phyloP scores from a whole-genome alignment of 441 rosid genomes.

The Bocquillonia castaneifolia region DNA sequence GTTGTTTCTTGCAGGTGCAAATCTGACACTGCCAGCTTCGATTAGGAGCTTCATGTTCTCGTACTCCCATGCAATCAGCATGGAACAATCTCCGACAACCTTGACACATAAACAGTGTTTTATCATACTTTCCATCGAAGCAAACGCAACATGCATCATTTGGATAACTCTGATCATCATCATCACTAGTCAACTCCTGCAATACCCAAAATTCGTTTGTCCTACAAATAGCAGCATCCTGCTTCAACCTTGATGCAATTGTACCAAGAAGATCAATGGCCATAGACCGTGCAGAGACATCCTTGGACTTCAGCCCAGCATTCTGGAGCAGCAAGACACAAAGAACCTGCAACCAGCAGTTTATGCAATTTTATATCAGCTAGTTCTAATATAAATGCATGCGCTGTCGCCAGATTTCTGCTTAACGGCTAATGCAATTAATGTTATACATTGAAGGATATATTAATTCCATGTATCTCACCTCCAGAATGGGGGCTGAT shows the following conservation, averaged over 20 bases:
- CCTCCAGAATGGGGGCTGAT: conserved; percentile 93
- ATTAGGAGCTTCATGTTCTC: conserved; percentile 68
- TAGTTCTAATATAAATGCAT: conserved; percentile 1
- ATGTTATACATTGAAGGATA: conserved; percentile 7
- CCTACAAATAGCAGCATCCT: conserved; percentile 63
- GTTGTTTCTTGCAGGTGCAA: conserved; percentile 80
- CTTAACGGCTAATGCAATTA: conserved; percentile 10
- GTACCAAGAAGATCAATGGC: conserved; percentile 96
- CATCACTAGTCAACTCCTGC: conserved; percentile 54
- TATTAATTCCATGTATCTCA: conserved; percentile 26
- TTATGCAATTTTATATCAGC: conserved; percentile 24
- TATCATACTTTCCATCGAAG: conserved; percentile 59
- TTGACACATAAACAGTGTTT: conserved; percentile 60
- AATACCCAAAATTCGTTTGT: conserved; percentile 60
- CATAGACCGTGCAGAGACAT: conserved; percentile 78
- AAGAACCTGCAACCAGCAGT: conserved; percentile 65
- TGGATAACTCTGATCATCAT: conserved; percentile 37
- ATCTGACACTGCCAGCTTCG: conserved; percentile 80
- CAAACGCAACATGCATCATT: conserved; percentile 71
- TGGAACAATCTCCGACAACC: conserved; percentile 81
- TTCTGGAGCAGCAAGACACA: conserved; percentile 95
- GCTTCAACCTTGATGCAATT: conserved; percentile 89
- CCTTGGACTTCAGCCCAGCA: conserved; percentile 97
- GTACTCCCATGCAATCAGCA: conserved; percentile 84
- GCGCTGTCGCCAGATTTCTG: neutral